Evolutionary conservation across 1,139 yeast species (phyloP), one percentile per base, ranked within the genome.

Genomic region (Kluyveromyces sp.): DNA sequence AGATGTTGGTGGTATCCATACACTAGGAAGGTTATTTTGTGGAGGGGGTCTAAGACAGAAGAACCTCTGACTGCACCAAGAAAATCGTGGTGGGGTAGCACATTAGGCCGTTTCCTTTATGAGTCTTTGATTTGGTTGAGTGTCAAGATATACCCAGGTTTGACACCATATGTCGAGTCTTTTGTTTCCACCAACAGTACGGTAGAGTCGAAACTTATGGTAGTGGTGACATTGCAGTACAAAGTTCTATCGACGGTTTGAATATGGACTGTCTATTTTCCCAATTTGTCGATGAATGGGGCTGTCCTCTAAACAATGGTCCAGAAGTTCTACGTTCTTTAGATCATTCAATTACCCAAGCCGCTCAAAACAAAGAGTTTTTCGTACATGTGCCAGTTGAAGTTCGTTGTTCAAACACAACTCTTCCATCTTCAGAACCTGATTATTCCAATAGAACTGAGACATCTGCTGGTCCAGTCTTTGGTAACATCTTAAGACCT

Each of bases 1-100:
- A 77, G 97, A 53, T 78, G 89, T 43, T 92, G 97, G 97, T 92
- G 98, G 97, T 92, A 86, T 66, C 98, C 98, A 1, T 92, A 92
- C 64, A 75, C 94, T 26, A 78, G 78, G 47, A 83, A 83, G 58
- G 87, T 96, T 69, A 81, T 89, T 34, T 70, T 89, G 45, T 92
- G 97, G 97, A 78, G 95, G 60, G 97, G 95, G 31, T 72, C 79
- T 39, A 87, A 87, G 61, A 67, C 76, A 25, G 70, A 70, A 29
- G 86, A 83, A 39, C 77, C 83, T 1, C 68, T 80, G 41, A 75
- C 85, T n/a, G 73, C 68, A 2, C 88, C 92, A 37, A 73, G 87
- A 57, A 73, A 74, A 34, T 81, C 94, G 35, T 89, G 95, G 88
- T 88, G 88, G 71, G 96, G 95, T 35, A 83, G 95, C 4, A 69